Evolutionary conservation across 2,329 filamentous ascomycete genomes (phyloP).

Genomic region (Spiromastix sp.): DNA sequence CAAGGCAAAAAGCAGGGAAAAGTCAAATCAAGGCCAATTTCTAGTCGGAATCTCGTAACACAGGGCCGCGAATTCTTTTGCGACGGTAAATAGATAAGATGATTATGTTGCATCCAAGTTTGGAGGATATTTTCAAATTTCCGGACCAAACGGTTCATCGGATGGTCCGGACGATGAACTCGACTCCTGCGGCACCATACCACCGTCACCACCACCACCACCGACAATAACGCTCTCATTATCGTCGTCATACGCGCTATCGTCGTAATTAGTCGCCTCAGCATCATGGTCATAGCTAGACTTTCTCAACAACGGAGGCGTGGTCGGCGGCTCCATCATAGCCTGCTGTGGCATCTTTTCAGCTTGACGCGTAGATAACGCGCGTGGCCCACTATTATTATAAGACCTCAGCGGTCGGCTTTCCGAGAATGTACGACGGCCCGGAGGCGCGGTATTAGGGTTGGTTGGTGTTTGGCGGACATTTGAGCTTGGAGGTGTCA

Average conservation of each 20-base stretch:
- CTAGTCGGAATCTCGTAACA: too few relatives aligned
- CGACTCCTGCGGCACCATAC: not conserved
- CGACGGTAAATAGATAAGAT: not conserved
- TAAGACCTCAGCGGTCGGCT: conserved; percentile 24
- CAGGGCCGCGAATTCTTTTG: not conserved
- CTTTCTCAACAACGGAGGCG: conserved; percentile 46
- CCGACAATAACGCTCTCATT: conserved; percentile 35
- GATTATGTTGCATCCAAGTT: not conserved
- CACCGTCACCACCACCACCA: conserved; percentile 1
- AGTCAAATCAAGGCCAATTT: too few relatives aligned
- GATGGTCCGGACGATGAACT: not conserved
- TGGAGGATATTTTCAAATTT: conserved; percentile 5
- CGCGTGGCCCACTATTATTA: conserved; percentile 10
- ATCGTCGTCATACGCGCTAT: conserved; percentile 40
- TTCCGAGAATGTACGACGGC: conserved; percentile 23
- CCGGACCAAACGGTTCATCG: conserved; percentile 12
- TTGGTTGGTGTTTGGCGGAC: conserved; percentile 51
- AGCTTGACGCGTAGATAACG: conserved; percentile 21
- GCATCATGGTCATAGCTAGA: conserved; percentile 51
- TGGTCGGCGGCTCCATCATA: conserved; percentile 29
- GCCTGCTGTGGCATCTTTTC: conserved; percentile 15
- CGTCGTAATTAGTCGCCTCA: conserved; percentile 38
- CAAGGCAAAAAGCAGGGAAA: too few relatives aligned
- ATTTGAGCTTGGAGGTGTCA: conserved; percentile 79
- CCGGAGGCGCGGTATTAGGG: conserved; percentile 22